phyloP scores from a whole-genome alignment of 441 rosid genomes.

The Pelargonium myrrhifolium region DNA sequence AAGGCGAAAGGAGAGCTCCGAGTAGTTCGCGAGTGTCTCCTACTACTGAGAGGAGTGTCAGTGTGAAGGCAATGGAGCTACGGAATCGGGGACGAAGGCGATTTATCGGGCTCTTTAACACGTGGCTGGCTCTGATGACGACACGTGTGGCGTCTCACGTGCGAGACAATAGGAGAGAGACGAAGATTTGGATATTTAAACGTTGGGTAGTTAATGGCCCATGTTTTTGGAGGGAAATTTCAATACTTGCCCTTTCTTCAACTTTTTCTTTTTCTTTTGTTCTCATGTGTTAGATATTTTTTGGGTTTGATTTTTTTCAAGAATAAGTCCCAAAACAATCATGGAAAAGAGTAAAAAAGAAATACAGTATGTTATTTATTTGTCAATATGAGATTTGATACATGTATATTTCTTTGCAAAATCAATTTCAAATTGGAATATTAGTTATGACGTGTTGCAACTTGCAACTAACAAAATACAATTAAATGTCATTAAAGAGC shows the following conservation, averaged over 20 bases:
- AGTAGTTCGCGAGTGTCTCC: not conserved
- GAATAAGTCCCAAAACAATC: not conserved
- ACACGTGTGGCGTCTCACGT: slow-evolving; percentile 34
- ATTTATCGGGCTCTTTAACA: slow-evolving; percentile 21
- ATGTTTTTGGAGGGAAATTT: slow-evolving; percentile 2
- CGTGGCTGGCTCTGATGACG: slow-evolving; percentile 27
- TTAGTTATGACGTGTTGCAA: too few species aligned
- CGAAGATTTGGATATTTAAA: slow-evolving; percentile 20
- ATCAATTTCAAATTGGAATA: too few species aligned
- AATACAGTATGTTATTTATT: too few species aligned
- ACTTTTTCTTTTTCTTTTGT: not conserved
- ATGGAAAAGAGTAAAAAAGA: not conserved
- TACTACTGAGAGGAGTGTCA: not conserved
- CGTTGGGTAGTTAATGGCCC: not conserved
- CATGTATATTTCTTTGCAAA: too few species aligned
- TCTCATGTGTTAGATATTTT: not conserved
- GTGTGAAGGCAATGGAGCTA: not conserved
- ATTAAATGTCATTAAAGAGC: too few species aligned
- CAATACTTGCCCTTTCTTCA: not conserved
- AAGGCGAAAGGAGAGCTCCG: not conserved
- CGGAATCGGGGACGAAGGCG: slow-evolving; percentile 20
- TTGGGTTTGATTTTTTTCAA: not conserved
- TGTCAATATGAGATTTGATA: too few species aligned
- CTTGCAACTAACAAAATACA: too few species aligned
- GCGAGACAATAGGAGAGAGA: slow-evolving; percentile 11